Base-by-base conservation (phyloP, 331 rosid genomes). In the Rosa hybrid region DNA sequence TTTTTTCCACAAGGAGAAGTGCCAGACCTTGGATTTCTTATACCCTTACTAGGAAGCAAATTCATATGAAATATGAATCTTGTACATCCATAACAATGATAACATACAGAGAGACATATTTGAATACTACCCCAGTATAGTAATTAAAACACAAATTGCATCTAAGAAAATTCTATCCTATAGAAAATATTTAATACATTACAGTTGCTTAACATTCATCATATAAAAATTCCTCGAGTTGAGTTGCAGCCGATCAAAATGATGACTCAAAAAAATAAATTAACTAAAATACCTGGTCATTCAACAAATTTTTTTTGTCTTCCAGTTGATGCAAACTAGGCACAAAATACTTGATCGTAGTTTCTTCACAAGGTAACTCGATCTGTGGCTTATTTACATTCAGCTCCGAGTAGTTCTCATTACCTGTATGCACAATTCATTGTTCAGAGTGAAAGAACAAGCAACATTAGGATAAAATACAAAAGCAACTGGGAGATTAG, bases 281-380 rank as follows among this genome's bases (percentile, higher is more conserved):
- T 56, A 56, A 54, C 62, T 6, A 54, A 54, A 25, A 76, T 81
- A 87, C 84, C 87, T 84, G 80, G 42, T 82, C 78, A 68, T 69
- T 51, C 86, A 80, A 69, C 17, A 25, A 53, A 71, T 70, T 71
- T 76, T 80, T 77, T 87, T 48, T 59, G 83, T 76, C 78, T 83
- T 86, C 97, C 82, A 73, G 83, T 64, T 87, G 86, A 86, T 86
- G 92, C 78, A 72, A 83, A 78, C 82, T 79, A 83, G 84, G 73
- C 53, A 25, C 69, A 49, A 73, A 57, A 72, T 44, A 45, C 78
- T 82, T 69, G 54, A 82, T 63, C 78, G 72, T 72, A 0, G 74
- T 70, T 84, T 85, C 89, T 83, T 86, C 89, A 74, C 77, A 89
- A 80, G 81, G 69, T 83, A 71, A 78, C 78, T 86, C 82, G 38